Conservation (phyloP, 2,329 filamentous ascomycete species). For the Aspergillus caelatus region DNA sequence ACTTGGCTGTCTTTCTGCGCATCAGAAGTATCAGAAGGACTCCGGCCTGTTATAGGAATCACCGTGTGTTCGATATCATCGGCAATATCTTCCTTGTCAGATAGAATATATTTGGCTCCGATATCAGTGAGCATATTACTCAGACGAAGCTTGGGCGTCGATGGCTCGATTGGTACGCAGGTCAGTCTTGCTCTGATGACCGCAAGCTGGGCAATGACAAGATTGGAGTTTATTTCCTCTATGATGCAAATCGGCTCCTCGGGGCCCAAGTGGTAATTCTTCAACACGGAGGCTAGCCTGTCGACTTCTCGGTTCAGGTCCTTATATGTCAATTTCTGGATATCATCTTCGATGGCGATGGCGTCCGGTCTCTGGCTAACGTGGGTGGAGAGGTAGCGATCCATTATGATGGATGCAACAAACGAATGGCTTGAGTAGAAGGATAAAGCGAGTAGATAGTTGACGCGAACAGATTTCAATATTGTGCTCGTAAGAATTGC, state of each 20-base stretch:
- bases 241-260: slow-evolving; percentile 13
- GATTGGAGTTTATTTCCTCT: not conserved
- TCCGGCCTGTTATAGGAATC: slow-evolving; percentile 3
- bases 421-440: not conserved
- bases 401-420: not conserved
- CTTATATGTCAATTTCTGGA: slow-evolving; percentile 2
- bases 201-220: slow-evolving; percentile 14
- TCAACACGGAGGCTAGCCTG: not conserved
- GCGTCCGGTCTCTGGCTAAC: not conserved
- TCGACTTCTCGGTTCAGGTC: slow-evolving; percentile 7
- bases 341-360: slow-evolving; percentile 7
- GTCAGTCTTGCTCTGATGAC: slow-evolving; percentile 10
- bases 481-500: not conserved
- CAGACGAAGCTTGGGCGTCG: slow-evolving; percentile 7
- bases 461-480: too few relatives aligned
- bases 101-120: slow-evolving; percentile 8
- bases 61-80: not conserved
- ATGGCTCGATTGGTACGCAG: slow-evolving; percentile 10
- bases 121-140: slow-evolving; percentile 6
- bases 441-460: not conserved
- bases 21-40: not conserved
- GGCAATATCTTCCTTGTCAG: not conserved
- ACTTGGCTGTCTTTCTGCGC: not conserved
- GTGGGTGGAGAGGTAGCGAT: not conserved
- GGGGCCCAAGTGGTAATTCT: not conserved